These are phyloP conservation scores for Toxicodendron radicans DNA, from an alignment of 345 rosid genomes.

Conservation along the genomic window DNA sequence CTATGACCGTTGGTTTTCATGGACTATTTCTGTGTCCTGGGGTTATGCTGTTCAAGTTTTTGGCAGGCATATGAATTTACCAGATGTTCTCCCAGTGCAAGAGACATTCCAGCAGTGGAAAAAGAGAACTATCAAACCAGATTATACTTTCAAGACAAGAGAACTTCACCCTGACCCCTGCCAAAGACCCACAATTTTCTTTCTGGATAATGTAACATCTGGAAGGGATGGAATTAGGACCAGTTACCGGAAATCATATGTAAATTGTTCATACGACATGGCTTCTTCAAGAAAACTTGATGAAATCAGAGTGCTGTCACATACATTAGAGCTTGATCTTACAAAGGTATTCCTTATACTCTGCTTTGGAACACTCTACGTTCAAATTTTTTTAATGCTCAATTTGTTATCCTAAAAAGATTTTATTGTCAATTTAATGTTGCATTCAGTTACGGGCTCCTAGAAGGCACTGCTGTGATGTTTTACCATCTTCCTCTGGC, in stretches of 20 bases:
- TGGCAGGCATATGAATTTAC: constrained; percentile 34
- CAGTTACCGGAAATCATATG: constrained; percentile 50
- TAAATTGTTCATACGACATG: constrained; percentile 43
- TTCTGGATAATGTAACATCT: constrained; percentile 42
- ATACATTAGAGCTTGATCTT: constrained; percentile 48
- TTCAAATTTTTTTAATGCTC: not conserved
- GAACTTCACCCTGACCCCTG: constrained; percentile 57
- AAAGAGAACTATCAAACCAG: constrained; percentile 28
- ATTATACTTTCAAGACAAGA: constrained; percentile 63
- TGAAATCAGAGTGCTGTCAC: constrained; percentile 65
- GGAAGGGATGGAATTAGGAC: constrained; percentile 31
- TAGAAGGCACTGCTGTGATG: constrained; percentile 85
- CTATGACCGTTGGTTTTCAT: constrained; percentile 68
- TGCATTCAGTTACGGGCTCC: constrained; percentile 64
- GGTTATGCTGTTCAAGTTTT: constrained; percentile 80
- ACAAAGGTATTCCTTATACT: constrained; percentile 45
- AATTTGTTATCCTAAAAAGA: not conserved
- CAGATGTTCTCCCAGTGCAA: constrained; percentile 53
- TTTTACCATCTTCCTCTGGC: constrained; percentile 52
- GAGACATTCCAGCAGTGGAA: constrained; percentile 73
- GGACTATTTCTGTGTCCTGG: constrained; percentile 89
- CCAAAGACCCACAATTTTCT: constrained; percentile 65
- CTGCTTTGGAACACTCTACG: not conserved
- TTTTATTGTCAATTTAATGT: not conserved
- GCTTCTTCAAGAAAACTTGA: constrained; percentile 59